Conservation (phyloP, 345 rosid species). For the Fremontodendron californicum region DNA sequence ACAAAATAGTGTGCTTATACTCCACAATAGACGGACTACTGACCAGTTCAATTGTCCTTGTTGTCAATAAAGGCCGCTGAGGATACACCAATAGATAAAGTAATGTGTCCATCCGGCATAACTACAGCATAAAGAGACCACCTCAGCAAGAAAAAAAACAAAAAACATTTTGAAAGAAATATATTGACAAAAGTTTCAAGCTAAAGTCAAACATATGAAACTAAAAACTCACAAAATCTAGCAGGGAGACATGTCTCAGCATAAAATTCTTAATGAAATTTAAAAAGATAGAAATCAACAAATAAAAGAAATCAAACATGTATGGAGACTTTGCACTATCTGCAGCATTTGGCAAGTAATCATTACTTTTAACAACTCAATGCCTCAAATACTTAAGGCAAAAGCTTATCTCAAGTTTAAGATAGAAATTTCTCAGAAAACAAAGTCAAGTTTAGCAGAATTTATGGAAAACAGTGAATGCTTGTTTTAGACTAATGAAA, state of each 20-base stretch:
- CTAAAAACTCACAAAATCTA: background rate
- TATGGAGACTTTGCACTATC: background rate
- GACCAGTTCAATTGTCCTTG: constrained; percentile 93
- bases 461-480: background rate
- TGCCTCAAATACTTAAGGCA: background rate
- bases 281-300: background rate
- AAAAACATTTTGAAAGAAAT: background rate
- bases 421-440: background rate
- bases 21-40: constrained; percentile 16
- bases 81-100: constrained; percentile 92
- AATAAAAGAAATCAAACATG: background rate
- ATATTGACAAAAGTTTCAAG: background rate
- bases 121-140: constrained; percentile 33
- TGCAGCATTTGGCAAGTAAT: background rate
- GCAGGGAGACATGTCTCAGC: background rate
- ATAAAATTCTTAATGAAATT: background rate
- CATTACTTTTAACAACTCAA: background rate
- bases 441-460: background rate
- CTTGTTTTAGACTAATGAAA: background rate
- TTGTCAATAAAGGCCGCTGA: constrained; percentile 87
- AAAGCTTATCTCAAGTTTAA: background rate
- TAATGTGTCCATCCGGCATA: constrained; percentile 80
- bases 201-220: background rate
- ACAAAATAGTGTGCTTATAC: background rate
- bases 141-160: constrained; percentile 8